Evolutionary conservation across 257 asterid genomes (phyloP).

Genomic region (Salvia rosmarinus): DNA sequence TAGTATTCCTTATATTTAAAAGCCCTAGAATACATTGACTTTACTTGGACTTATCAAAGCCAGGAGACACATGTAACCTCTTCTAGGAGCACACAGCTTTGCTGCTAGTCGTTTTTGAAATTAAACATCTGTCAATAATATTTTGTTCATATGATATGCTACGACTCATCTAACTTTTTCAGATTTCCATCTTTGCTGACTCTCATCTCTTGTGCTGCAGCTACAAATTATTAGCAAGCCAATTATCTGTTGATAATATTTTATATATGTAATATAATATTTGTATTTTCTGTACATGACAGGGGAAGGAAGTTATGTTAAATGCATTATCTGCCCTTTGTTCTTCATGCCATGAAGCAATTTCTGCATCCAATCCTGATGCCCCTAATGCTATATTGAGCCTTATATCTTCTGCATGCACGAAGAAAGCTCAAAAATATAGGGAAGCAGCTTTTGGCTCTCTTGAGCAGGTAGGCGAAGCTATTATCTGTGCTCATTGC

Average conservation of each 20-base stretch:
- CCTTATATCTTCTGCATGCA: constrained; percentile 76
- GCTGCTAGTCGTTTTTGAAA: constrained; percentile 15
- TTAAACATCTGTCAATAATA: constrained; percentile 4
- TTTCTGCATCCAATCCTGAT: constrained; percentile 66
- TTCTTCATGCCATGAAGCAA: constrained; percentile 69
- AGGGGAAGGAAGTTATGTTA: constrained; percentile 92
- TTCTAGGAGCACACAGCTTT: background rate
- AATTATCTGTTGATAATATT: constrained; percentile 11
- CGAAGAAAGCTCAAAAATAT: constrained; percentile 71
- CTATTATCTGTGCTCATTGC: constrained; percentile 19
- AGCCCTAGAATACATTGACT: background rate
- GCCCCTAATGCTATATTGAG: constrained; percentile 72
- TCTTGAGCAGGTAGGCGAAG: constrained; percentile 82
- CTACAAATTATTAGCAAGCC: constrained; percentile 17
- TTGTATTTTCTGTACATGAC: constrained; percentile 36
- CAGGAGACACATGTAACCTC: constrained; percentile 9
- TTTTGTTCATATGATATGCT: constrained; percentile 16
- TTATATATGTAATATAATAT: constrained; percentile 3
- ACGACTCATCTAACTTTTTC: constrained; percentile 19
- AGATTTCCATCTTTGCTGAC: constrained; percentile 22
- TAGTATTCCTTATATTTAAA: background rate
- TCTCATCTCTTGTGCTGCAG: constrained; percentile 21
- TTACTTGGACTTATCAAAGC: constrained; percentile 22
- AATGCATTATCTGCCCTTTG: constrained; percentile 85
- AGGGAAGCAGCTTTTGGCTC: constrained; percentile 93